Evolutionary conservation across 495 filamentous ascomycete species (phyloP), one percentile per base, ranked within the genome.

Genomic region (Hypoxylon cercidicola): DNA sequence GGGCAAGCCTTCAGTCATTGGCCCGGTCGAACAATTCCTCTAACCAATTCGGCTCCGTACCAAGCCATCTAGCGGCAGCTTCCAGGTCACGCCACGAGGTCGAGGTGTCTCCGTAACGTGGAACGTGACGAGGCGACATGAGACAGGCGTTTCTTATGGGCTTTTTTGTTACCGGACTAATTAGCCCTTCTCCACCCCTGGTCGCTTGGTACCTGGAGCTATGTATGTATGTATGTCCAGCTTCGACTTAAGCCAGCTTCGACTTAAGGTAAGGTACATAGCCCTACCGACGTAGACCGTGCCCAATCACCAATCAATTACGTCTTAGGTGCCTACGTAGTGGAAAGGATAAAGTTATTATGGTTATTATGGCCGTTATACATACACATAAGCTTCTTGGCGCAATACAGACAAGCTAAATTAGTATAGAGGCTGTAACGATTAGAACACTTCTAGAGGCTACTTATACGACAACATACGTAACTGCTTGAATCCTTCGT

Each of bases 81-180:
- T 11, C 40, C 30, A 62, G 32, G 59, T 55, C 59, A 62, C 59
- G 59, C 49, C 54, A 55, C 59, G 47, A 62, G 48, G 59, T 43
- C 59, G 47, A 62, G 48, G 59, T 43, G 43, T 35, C 50, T 35
- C 1, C 16, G 50, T 55, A 52, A 62, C 59, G 51, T 25, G 53
- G 15, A 4, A 4, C 10, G 30, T 32, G 30, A 32, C 30, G 30
- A 32, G 9, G 4, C 30, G 30, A 32, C 5, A 32, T 4, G 10
- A 1, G 30, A 32, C 30, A 32, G 8, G 30, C 4, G 30, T 4
- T 32, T 11, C 5, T 10, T 8, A 32, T 32, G 10, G 8, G 13
- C 37, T 16, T 39, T 39, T 2, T 52, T 34, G 51, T 66, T 57
- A 61, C 56, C n/a, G 12, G 63, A 28, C 39, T 66, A 67, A 67